Base-by-base conservation (phyloP, 1,284 basidiomycete genomes). In the Jaminaea rosea region DNA sequence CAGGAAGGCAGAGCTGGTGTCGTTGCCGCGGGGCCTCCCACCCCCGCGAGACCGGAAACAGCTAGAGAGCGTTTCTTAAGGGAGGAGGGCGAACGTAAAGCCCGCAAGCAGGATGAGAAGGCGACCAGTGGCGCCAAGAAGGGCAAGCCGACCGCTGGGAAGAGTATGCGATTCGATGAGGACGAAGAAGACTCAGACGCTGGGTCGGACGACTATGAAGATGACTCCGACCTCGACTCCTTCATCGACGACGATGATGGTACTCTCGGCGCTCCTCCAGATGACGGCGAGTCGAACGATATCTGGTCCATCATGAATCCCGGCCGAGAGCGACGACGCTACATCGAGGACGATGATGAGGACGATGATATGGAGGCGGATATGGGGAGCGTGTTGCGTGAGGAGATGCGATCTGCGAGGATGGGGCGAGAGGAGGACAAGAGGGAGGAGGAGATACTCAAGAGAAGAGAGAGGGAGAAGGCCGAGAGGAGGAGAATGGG, bases 301-400 rank as follows among this genome's bases (percentile, higher is more conserved):
- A 70, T 72, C 46, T 72, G 69, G 69, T 53, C 55, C 23, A 47
- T 69, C 19, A 65, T 72, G 39, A 42, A 42, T 21, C 39, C 39
- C 45, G 67, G 67, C 45, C 59, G 62, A 34, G 57, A 70, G 26
- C 61, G 66, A 29, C 55, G 56, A 37, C 50, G 60, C 10, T 50
- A 63, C 32, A 24, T 42, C 17, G 39, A 42, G 19, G 57, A 63
- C 29, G 63, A 67, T 31, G 65, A 63, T 57, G 65, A 69, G 47
- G 67, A 69, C 27, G 53, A 55, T 47, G 69, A 72, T 21, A 72
- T 72, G 69, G 69, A 72, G 42, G 69, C 69, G 3, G 68, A 65
- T 21, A 63, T 67, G 7, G 56, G 49, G 0, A 61, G 58, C 23
- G 64, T 72, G 41, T 44, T 62, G 19, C 52, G 56, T 34, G 69